phyloP scores from a whole-genome alignment of 331 rosid species.

The Prunus yedoensis region DNA sequence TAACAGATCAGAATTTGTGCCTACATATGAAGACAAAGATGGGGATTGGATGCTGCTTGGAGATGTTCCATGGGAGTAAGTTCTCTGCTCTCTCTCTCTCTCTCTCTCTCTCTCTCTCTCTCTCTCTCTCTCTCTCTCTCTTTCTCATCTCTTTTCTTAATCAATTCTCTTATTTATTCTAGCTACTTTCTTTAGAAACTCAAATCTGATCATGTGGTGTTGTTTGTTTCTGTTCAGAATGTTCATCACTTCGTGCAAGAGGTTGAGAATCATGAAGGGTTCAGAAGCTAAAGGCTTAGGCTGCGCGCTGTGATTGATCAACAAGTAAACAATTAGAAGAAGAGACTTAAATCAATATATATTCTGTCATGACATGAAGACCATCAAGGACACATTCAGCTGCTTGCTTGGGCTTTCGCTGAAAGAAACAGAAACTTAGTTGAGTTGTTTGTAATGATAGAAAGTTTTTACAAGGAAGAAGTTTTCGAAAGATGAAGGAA shows the following conservation, averaged over 20 bases:
- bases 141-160: no score
- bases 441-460: not conserved
- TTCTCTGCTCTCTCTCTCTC: not conserved
- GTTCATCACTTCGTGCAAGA: constrained; percentile 48
- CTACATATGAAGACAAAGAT: constrained; percentile 54
- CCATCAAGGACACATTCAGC: not conserved
- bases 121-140: no score
- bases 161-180: no score
- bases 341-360: not conserved
- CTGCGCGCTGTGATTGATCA: constrained; percentile 26
- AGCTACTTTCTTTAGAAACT: not conserved
- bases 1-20: constrained; percentile 45
- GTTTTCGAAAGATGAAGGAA: not conserved
- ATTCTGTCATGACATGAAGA: not conserved
- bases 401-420: constrained; percentile 18
- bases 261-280: constrained; percentile 50
- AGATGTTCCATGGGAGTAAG: constrained; percentile 60
- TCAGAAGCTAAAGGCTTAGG: constrained; percentile 52
- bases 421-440: not conserved
- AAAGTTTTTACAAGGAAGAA: not conserved
- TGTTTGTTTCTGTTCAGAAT: constrained; percentile 20
- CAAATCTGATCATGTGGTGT: not conserved
- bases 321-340: not conserved
- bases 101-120: no score
- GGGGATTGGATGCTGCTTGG: constrained; percentile 62